Evolutionary conservation across 2,329 filamentous ascomycete genomes (phyloP).

Genomic region (Beauveria sp.): DNA sequence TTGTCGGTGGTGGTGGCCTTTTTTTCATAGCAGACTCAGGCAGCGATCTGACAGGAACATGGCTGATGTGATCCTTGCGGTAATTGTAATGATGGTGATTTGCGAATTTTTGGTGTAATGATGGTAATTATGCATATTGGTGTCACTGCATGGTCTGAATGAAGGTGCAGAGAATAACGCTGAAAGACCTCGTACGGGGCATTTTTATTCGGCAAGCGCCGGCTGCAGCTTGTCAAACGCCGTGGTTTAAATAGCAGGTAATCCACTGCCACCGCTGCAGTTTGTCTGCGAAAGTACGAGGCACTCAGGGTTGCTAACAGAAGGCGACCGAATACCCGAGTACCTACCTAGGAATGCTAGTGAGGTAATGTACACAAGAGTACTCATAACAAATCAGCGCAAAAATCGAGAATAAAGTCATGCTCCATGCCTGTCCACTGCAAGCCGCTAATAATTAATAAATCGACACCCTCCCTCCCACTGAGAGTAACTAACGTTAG

Average conservation of each 20-base stretch:
- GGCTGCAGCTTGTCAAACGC: background rate
- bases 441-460: background rate
- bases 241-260: background rate
- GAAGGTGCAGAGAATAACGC: too few relatives aligned
- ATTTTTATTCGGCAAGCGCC: background rate
- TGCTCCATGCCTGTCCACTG: background rate
- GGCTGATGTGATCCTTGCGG: background rate
- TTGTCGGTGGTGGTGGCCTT: background rate
- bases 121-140: background rate
- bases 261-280: background rate
- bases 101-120: background rate
- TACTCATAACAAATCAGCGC: too few relatives aligned
- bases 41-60: background rate
- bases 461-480: background rate
- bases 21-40: background rate
- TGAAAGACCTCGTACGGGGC: too few relatives aligned
- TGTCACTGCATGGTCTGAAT: background rate
- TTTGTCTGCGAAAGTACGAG: background rate
- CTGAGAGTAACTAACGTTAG: background rate
- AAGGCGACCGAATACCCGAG: too few relatives aligned
- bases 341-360: too few relatives aligned
- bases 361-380: too few relatives aligned
- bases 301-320: background rate
- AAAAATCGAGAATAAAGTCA: background rate
- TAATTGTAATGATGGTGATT: background rate